Base-by-base conservation (phyloP, 2,329 filamentous ascomycete species). In the Fusarium heterosporum region DNA sequence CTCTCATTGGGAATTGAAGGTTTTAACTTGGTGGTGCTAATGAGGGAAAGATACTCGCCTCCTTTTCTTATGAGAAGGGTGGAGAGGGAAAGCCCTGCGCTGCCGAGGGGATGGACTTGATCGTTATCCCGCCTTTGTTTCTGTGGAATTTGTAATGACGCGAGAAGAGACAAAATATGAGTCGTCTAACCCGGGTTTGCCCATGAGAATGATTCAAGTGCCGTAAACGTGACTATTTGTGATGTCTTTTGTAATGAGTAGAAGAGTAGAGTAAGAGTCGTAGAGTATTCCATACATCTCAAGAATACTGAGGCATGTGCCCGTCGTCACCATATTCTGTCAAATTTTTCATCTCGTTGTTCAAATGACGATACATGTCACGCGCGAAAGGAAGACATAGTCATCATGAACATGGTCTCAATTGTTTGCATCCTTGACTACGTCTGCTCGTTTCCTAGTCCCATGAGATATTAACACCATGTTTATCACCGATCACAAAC, bases 21-120 rank as follows among this genome's bases (percentile, higher is more conserved):
- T 84, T 63, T 51, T 82, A 85, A 84, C 75, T 88, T 87, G 85
- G 85, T 82, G 84, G 90, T 89, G 90, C 93, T 97, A 86, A 97
- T 91, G 94, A 97, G 93, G 95, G 95, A 98, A 98, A 98, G 95
- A 98, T 93, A 97, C 90, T 93, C 87, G 79, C 80, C 72, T 59
- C 66, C 69, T 78, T 78, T 66, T 58, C 55, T 57, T 64, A 46
- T 59, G 68, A 66, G 39, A 66, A 47, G 61, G 63, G 75, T 79
- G 78, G 79, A 82, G 90, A 93, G 94, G 93, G 95, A 98, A 97
- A 93, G 95, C 95, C 95, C 93, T 97, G 94, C 96, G 89, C 85
- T 89, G 84, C 87, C 85, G 87, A 87, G 86, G 87, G 91, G 89
- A 84, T 90, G 88, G 88, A 93, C 93, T 95, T 96, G 79, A 95